These are phyloP conservation scores for Jamesozyma lodderae DNA, from an alignment of 805 yeast genomes.

Conservation along the genomic window DNA sequence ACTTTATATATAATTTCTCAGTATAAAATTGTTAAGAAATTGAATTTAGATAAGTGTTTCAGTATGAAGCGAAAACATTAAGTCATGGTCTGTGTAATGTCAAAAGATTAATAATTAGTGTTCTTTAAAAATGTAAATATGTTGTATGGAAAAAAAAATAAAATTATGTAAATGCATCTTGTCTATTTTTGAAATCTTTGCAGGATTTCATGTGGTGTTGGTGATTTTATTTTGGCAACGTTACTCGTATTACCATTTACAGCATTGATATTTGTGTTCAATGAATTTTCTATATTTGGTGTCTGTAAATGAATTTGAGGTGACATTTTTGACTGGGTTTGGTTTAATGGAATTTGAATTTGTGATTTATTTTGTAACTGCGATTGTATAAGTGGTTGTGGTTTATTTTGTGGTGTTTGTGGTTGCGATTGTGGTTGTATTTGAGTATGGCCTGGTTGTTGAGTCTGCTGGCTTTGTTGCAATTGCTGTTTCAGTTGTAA, in stretches of 20 bases:
- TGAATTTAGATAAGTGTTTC: too few relatives aligned
- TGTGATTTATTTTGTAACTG: slow-evolving; percentile 8
- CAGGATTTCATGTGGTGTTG: slow-evolving; percentile 29
- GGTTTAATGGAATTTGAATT: slow-evolving; percentile 3
- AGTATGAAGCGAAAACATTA: too few relatives aligned
- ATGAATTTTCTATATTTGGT: neutral
- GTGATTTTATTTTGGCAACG: slow-evolving; percentile 18
- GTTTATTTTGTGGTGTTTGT: slow-evolving; percentile 18
- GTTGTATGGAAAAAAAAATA: too few relatives aligned
- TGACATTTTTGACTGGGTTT: slow-evolving; percentile 1
- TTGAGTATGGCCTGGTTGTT: slow-evolving; percentile 16
- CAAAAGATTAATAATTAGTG: too few relatives aligned
- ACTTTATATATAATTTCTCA: too few relatives aligned
- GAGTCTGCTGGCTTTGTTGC: slow-evolving; percentile 29
- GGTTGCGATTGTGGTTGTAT: slow-evolving; percentile 22
- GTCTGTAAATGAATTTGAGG: neutral
- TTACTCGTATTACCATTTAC: neutral
- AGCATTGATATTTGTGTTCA: neutral
- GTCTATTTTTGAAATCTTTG: slow-evolving; percentile 29
- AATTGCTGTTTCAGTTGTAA: slow-evolving; percentile 20
- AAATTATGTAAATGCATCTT: slow-evolving; percentile 1
- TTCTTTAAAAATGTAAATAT: too few relatives aligned
- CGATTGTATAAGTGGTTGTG: slow-evolving; percentile 2
- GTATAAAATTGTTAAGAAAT: too few relatives aligned
- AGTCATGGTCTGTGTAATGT: too few relatives aligned